These are phyloP conservation scores for Metschnikowia gelsemii DNA, from an alignment of 805 yeast species.

Conservation along the genomic window DNA sequence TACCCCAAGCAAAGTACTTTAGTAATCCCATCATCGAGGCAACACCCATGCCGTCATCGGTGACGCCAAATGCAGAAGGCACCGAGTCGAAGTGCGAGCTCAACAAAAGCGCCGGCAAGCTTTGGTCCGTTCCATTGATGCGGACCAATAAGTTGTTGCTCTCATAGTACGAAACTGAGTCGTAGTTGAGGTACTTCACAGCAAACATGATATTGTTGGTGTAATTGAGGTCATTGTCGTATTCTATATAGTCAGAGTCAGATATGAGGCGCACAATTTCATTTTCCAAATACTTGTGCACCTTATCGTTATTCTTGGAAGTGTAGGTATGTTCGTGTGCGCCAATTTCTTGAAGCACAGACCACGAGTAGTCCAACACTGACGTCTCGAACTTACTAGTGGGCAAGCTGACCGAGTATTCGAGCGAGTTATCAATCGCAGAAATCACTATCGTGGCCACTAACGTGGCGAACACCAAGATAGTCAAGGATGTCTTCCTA, in stretches of 20 bases:
- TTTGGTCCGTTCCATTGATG: slow-evolving; percentile 59
- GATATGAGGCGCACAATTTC: slow-evolving; percentile 33
- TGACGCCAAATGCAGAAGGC: slow-evolving; percentile 82
- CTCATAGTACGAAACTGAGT: slow-evolving; percentile 71
- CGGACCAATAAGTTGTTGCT: slow-evolving; percentile 78
- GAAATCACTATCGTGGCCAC: slow-evolving; percentile 40
- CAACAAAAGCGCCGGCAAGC: slow-evolving; percentile 64
- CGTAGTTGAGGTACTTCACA: slow-evolving; percentile 49
- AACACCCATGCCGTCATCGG: slow-evolving; percentile 90
- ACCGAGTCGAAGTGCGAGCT: slow-evolving; percentile 91
- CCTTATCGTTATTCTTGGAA: slow-evolving; percentile 71
- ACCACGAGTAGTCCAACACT: slow-evolving; percentile 55
- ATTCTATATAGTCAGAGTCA: slow-evolving; percentile 35
- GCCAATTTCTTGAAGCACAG: slow-evolving; percentile 68
- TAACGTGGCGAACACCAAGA: slow-evolving; percentile 51
- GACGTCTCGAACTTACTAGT: slow-evolving; percentile 36
- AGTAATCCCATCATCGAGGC: slow-evolving; percentile 76
- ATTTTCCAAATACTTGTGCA: slow-evolving; percentile 62
- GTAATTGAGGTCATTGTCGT: slow-evolving; percentile 41
- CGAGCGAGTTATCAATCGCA: slow-evolving; percentile 37
- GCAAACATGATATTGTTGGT: slow-evolving; percentile 49
- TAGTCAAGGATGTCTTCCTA: slow-evolving; percentile 66
- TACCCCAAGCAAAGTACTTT: slow-evolving; percentile 38
- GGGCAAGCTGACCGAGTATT: slow-evolving; percentile 45
- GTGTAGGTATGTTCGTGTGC: slow-evolving; percentile 72